Conservation (phyloP, 768 basidiomycete genomes). For the Boletellus ananas region DNA sequence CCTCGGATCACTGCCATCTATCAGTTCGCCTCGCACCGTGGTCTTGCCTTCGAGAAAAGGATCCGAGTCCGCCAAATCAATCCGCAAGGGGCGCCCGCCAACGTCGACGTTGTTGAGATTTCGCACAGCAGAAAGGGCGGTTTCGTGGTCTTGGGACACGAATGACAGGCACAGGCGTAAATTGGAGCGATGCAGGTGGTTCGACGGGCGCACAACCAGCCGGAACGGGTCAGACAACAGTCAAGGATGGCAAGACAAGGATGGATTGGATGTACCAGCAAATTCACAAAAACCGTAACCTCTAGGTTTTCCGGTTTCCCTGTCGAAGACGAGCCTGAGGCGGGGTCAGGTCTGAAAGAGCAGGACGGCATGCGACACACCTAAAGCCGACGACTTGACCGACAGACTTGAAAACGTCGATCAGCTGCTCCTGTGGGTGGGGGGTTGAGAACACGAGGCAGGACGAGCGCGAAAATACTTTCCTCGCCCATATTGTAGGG, state of each 20-base stretch:
- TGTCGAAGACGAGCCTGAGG: constrained; percentile 77
- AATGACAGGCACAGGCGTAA: not conserved
- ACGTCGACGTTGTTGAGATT: constrained; percentile 93
- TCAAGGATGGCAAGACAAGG: constrained; percentile 21
- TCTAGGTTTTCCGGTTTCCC: constrained; percentile 91
- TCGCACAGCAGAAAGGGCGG: constrained; percentile 90
- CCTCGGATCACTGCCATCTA: constrained; percentile 55
- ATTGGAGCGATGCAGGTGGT: not conserved
- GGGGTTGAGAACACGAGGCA: constrained; percentile 5
- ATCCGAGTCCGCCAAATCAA: constrained; percentile 92
- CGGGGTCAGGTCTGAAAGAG: constrained; percentile 1
- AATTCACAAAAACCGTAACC: constrained; percentile 96
- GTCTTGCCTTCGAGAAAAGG: constrained; percentile 90
- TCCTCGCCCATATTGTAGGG: constrained; percentile 86
- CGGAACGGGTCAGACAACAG: constrained; percentile 38
- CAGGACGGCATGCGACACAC: constrained; percentile 33
- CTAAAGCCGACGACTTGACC: constrained; percentile 88
- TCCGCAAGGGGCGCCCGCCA: constrained; percentile 87
- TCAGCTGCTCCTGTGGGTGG: constrained; percentile 63
- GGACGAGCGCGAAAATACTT: constrained; percentile 13
- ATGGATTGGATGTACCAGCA: constrained; percentile 60
- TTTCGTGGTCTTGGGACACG: constrained; percentile 76
- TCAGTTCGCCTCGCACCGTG: constrained; percentile 76
- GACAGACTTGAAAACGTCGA: constrained; percentile 84
- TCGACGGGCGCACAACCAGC: constrained; percentile 14